Percentiles rank a stretch among this genome's conserved stretches.
These are phyloP conservation scores for Mycena rebaudengoi DNA, from an alignment of 768 basidiomycete genomes.

Conservation along the genomic window DNA sequence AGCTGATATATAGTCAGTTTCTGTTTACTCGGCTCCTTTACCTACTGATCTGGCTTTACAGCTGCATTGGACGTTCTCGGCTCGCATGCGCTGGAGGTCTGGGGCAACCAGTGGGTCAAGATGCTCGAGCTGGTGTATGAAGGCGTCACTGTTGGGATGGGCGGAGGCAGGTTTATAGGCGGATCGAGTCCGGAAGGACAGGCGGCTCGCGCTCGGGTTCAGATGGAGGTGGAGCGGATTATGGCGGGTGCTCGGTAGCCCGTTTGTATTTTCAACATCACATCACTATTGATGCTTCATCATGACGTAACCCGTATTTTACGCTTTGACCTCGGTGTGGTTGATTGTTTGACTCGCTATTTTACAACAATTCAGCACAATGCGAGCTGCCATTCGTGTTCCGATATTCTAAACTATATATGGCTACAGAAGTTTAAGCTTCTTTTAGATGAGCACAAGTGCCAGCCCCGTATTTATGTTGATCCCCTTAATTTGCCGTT, in stretches of 20 bases:
- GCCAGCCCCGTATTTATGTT: no score
- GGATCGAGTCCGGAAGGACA: slow-evolving; percentile 67
- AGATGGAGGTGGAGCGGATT: slow-evolving; percentile 73
- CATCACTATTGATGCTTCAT: not conserved
- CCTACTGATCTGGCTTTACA: slow-evolving; percentile 36
- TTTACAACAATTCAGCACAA: no score
- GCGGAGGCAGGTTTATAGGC: slow-evolving; percentile 59
- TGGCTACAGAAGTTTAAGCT: no score
- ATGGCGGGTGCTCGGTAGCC: slow-evolving; percentile 39
- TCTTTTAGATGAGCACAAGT: no score
- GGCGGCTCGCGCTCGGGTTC: slow-evolving; percentile 69
- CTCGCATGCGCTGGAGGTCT: slow-evolving; percentile 62
- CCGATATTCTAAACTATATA: no score
- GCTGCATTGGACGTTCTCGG: slow-evolving; percentile 81
- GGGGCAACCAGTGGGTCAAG: slow-evolving; percentile 86
- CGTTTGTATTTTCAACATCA: no score
- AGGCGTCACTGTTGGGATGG: slow-evolving; percentile 65
- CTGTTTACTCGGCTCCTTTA: slow-evolving; percentile 8
- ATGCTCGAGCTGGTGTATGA: slow-evolving; percentile 72
- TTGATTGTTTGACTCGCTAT: no score
- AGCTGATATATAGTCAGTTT: slow-evolving; percentile 72
- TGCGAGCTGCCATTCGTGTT: no score
- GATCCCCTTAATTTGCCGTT: no score
- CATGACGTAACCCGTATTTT: not conserved
- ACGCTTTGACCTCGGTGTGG: no score